phyloP scores from a whole-genome alignment of 805 yeast genomes.

The Candida vaughaniae region DNA sequence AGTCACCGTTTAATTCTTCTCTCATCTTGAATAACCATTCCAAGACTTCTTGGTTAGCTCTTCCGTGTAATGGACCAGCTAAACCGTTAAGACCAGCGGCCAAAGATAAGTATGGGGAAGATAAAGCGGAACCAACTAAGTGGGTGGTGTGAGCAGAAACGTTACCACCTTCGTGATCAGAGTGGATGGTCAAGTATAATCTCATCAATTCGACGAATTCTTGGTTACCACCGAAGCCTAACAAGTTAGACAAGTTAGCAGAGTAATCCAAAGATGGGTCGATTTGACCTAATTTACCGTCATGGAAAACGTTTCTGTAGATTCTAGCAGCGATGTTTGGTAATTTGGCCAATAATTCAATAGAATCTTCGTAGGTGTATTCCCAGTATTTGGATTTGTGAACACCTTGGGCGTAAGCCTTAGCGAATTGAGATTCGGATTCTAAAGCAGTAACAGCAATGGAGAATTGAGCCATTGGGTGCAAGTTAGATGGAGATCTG shows the following conservation, averaged over 20 bases:
- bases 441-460: slow-evolving; percentile 75
- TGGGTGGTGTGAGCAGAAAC: slow-evolving; percentile 82
- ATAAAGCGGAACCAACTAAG: slow-evolving; percentile 77
- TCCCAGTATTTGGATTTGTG: slow-evolving; percentile 74
- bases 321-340: slow-evolving; percentile 75
- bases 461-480: slow-evolving; percentile 83
- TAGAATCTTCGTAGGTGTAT: slow-evolving; percentile 67
- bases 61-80: slow-evolving; percentile 85
- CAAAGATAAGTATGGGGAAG: slow-evolving; percentile 72
- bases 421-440: slow-evolving; percentile 68
- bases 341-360: slow-evolving; percentile 68
- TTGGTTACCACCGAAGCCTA: slow-evolving; percentile 57
- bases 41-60: slow-evolving; percentile 84
- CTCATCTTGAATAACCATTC: slow-evolving; percentile 68
- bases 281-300: slow-evolving; percentile 55
- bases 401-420: slow-evolving; percentile 69
- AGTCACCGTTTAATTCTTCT: slow-evolving; percentile 61
- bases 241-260: slow-evolving; percentile 62
- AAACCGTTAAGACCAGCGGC: slow-evolving; percentile 80
- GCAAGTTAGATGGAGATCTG: slow-evolving; percentile 63
- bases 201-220: slow-evolving; percentile 72
- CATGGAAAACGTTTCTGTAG: slow-evolving; percentile 60
- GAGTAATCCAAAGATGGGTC: slow-evolving; percentile 65
- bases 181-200: slow-evolving; percentile 71
- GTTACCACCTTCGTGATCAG: slow-evolving; percentile 84